A percentile compares a stretch with the other conserved stretches of the same genome.
These are phyloP conservation scores for Collybiopsis confluens DNA, from an alignment of 768 basidiomycete genomes.

Conservation along the genomic window DNA sequence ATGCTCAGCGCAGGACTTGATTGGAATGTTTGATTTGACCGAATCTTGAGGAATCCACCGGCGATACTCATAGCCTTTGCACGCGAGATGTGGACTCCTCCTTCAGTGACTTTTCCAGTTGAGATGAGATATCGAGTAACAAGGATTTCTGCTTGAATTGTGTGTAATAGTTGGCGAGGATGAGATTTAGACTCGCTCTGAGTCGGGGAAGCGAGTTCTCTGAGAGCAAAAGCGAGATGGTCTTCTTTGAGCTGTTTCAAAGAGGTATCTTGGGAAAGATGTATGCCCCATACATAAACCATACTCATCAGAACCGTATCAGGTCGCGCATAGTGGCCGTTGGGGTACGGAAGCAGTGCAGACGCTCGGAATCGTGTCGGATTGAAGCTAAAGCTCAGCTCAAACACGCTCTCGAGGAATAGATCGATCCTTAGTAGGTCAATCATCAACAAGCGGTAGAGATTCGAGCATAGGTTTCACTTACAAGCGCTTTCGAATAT, in stretches of 20 bases:
- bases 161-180: conserved; percentile 33
- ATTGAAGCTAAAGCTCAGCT: conserved; percentile 66
- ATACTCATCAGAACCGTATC: conserved; percentile 43
- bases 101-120: conserved; percentile 40
- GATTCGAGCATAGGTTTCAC: too few species aligned
- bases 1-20: conserved; percentile 17
- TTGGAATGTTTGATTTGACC: background rate
- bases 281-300: conserved; percentile 50
- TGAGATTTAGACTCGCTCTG: conserved; percentile 35
- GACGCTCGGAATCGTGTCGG: conserved; percentile 41
- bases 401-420: too few species aligned
- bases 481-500: too few species aligned
- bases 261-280: conserved; percentile 22
- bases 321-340: conserved; percentile 43
- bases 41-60: background rate
- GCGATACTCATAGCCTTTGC: conserved; percentile 32
- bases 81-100: conserved; percentile 46
- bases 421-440: too few species aligned
- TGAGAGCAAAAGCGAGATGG: too few species aligned
- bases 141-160: conserved; percentile 51
- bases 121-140: conserved; percentile 48
- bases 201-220: conserved; percentile 19
- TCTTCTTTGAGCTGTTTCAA: background rate
- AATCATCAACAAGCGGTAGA: too few species aligned
- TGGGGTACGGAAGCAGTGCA: conserved; percentile 42